Evolutionary conservation across 2,329 filamentous ascomycete genomes (phyloP).

Genomic region (Fusarium gaditjirri): DNA sequence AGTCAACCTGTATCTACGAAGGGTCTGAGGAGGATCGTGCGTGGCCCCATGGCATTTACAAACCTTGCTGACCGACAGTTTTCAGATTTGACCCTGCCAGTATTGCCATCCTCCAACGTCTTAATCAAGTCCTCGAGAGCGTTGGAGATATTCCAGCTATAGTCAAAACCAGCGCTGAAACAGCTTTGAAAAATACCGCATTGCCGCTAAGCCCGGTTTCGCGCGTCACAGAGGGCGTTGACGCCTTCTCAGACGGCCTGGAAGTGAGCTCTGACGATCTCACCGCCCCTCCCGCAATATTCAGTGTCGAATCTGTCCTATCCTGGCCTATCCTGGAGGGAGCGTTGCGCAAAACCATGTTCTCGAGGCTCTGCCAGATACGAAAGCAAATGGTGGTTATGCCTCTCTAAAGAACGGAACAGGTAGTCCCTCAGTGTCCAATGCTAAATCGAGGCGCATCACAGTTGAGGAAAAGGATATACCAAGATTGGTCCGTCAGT

Average conservation of each 20-base stretch:
- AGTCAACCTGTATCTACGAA: neutral
- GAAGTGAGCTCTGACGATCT: neutral
- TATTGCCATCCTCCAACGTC: neutral
- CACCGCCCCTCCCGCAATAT: neutral
- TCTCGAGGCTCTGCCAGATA: neutral
- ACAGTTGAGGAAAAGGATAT: neutral
- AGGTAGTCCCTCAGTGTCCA: neutral
- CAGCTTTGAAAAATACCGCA: neutral
- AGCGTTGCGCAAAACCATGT: neutral
- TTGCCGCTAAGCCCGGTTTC: neutral
- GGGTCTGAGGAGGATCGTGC: neutral
- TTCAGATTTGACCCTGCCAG: neutral
- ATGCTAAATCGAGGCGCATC: accelerated
- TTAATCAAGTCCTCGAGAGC: neutral
- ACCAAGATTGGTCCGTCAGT: accelerated
- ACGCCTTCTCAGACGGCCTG: neutral
- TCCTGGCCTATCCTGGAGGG: neutral
- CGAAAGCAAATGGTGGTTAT: neutral
- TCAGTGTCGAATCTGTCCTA: neutral
- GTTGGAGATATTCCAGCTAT: neutral
- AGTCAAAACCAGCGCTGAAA: neutral
- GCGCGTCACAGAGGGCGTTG: neutral
- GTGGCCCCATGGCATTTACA: neutral
- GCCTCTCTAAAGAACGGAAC: neutral
- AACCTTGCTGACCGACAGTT: neutral